Base-by-base conservation (phyloP, 2,329 filamentous ascomycete species). In the Gnomoniopsis sp. region DNA sequence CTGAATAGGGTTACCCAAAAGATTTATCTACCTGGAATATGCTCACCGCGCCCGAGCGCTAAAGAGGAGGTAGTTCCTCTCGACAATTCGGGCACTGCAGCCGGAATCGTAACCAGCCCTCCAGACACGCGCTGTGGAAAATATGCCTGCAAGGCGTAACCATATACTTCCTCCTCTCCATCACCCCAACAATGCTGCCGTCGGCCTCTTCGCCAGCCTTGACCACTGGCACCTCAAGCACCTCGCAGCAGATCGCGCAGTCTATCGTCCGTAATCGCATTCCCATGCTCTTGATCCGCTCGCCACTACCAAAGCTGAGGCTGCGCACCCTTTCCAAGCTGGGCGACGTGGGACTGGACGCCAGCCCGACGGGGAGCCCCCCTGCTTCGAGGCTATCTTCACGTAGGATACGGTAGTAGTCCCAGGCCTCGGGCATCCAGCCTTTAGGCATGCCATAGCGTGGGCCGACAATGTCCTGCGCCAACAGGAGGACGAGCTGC, bases 71-170 rank as follows among this genome's bases (percentile, higher is more conserved):
- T 68, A 98, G 73, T 60, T 89, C 88, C 76, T 97, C 93, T 65
- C 95, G 83, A 74, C 95, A 98, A 65, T 96, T 97, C 1, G 95
- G 95, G 75, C 95, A 99, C 76, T 96, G 91, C 68, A 99, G 74
- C 59, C 93, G 79, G 71, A 96, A 92, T 70, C 90, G 84, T 89
- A 99, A 95, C 95, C 95, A 98, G 43, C 91, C 92, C 75, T 98
- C 93, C 65, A 99, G 76, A 73, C 95, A 99, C 34, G 82, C 79
- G 58, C 88, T 95, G 71, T 99, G 95, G 71, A 99, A 99, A 51
- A 98, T 92, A 75, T 99, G 95, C 57, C 93, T 80, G 73, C 95
- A 99, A 50, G 95, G 95, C 58, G 95, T 99, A 22, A 98, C 91
- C 95, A 99, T 99, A 75, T 98, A 98, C 66, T 84, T 81, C 52